These are phyloP conservation scores for Phytophthora agathidicida DNA, from an alignment of 352 stramenopile species.

Conservation along the genomic window DNA sequence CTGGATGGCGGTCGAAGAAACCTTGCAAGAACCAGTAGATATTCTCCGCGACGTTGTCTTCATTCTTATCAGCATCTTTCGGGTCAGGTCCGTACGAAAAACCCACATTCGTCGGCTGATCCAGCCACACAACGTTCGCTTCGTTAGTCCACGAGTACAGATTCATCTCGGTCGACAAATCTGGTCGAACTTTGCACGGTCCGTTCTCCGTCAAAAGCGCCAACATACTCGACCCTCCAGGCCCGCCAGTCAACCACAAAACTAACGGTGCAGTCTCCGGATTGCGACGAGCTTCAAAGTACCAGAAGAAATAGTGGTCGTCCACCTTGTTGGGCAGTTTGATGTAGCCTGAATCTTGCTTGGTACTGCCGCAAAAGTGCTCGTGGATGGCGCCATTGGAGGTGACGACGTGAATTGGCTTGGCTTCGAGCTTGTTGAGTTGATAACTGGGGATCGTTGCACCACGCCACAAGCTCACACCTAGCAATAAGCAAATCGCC, in stretches of 20 bases:
- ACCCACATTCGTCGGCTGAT: slow-evolving; percentile 55
- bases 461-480: slow-evolving; percentile 20
- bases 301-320: slow-evolving; percentile 77
- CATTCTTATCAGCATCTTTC: slow-evolving; percentile 41
- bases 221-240: slow-evolving; percentile 51
- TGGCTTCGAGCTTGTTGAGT: slow-evolving; percentile 4
- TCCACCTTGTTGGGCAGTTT: slow-evolving; percentile 58
- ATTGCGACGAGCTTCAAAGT: slow-evolving; percentile 51
- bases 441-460: background rate
- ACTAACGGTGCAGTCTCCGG: slow-evolving; percentile 50
- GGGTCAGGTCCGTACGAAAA: slow-evolving; percentile 45
- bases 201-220: slow-evolving; percentile 66
- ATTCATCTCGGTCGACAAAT: slow-evolving; percentile 50
- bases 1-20: slow-evolving; percentile 51
- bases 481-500: slow-evolving; percentile 15
- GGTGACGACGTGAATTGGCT: slow-evolving; percentile 16
- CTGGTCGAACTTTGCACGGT: slow-evolving; percentile 44
- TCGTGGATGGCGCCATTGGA: slow-evolving; percentile 27
- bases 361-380: slow-evolving; percentile 50
- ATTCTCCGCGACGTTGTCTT: slow-evolving; percentile 55
- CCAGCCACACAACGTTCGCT: slow-evolving; percentile 66
- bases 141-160: slow-evolving; percentile 55
- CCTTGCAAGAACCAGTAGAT: slow-evolving; percentile 62
- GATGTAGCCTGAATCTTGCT: slow-evolving; percentile 58
- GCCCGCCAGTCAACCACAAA: slow-evolving; percentile 62